A percentile compares a stretch with the other conserved stretches of the same genome.
These are phyloP conservation scores for Neurospora sp. DNA, from an alignment of 495 filamentous ascomycete genomes.

Conservation along the genomic window DNA sequence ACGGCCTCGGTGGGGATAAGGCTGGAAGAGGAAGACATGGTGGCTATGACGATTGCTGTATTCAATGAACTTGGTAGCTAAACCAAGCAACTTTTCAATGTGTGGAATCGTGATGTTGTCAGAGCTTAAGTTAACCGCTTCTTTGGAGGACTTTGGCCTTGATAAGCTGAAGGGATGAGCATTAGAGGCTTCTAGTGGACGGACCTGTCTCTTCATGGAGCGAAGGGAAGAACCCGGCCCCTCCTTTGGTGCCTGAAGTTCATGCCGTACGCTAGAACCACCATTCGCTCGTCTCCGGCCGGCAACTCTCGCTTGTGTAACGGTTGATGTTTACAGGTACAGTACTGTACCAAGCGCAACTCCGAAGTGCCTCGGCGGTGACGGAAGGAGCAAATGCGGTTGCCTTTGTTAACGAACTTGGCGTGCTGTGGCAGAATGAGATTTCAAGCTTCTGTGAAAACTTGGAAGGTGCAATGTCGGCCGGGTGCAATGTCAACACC, in stretches of 20 bases:
- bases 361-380: too few relatives aligned
- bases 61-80: neutral
- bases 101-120: neutral
- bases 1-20: constrained; percentile 17
- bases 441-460: too few relatives aligned
- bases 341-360: too few relatives aligned
- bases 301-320: neutral
- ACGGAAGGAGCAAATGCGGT: too few relatives aligned
- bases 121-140: neutral
- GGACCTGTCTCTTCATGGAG: too few relatives aligned
- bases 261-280: neutral
- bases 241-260: neutral
- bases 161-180: neutral
- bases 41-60: too few relatives aligned
- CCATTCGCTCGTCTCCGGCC: neutral
- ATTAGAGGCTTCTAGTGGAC: neutral
- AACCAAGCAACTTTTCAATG: neutral
- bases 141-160: neutral
- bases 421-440: too few relatives aligned
- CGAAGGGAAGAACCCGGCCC: too few relatives aligned
- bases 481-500: too few relatives aligned
- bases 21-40: neutral
- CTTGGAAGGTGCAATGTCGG: too few relatives aligned
- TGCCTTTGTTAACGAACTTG: too few relatives aligned
- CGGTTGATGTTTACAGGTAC: neutral